A percentile compares a stretch with the other conserved stretches of the same genome.
Evolutionary conservation across 495 filamentous ascomycete species (phyloP).

Genomic region (Opeltia flavorubescens): DNA sequence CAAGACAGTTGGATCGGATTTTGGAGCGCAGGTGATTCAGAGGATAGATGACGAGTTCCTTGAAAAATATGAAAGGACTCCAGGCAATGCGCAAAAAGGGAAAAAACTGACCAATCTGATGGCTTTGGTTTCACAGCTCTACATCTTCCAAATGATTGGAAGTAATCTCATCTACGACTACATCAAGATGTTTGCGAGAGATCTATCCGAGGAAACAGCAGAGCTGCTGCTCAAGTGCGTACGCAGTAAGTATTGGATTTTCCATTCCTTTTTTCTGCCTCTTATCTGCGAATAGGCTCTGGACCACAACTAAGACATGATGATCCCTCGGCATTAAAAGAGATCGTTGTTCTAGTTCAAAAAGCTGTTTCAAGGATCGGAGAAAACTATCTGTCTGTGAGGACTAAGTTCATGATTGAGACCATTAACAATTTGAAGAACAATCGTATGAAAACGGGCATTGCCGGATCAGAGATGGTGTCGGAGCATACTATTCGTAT

Average conservation of each 20-base stretch:
- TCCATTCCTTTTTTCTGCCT: not conserved
- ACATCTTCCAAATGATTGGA: constrained; percentile 80
- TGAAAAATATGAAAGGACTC: constrained; percentile 30
- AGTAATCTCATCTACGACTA: constrained; percentile 80
- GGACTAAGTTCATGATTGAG: constrained; percentile 97
- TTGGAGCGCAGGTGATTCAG: constrained; percentile 75
- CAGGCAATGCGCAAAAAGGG: constrained; percentile 26
- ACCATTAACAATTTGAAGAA: constrained; percentile 89
- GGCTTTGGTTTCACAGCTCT: constrained; percentile 71
- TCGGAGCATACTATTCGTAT: constrained; percentile 71
- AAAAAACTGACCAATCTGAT: constrained; percentile 72
- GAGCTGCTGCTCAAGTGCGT: constrained; percentile 80
- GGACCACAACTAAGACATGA: constrained; percentile 78
- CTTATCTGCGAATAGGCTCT: constrained; percentile 27
- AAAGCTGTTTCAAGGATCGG: constrained; percentile 50
- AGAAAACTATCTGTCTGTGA: constrained; percentile 60
- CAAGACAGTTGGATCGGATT: constrained; percentile 71
- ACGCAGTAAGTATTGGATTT: constrained; percentile 36
- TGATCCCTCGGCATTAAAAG: constrained; percentile 79
- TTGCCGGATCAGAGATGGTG: constrained; percentile 43
- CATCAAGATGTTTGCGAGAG: constrained; percentile 57
- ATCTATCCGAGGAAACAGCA: constrained; percentile 77
- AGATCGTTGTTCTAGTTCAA: constrained; percentile 72
- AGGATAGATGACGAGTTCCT: constrained; percentile 58
- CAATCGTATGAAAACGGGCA: constrained; percentile 69